A percentile compares a stretch with the other conserved stretches of the same genome.
Conservation (phyloP, 2,329 filamentous ascomycete species). For the Talaromyces verruculosus region DNA sequence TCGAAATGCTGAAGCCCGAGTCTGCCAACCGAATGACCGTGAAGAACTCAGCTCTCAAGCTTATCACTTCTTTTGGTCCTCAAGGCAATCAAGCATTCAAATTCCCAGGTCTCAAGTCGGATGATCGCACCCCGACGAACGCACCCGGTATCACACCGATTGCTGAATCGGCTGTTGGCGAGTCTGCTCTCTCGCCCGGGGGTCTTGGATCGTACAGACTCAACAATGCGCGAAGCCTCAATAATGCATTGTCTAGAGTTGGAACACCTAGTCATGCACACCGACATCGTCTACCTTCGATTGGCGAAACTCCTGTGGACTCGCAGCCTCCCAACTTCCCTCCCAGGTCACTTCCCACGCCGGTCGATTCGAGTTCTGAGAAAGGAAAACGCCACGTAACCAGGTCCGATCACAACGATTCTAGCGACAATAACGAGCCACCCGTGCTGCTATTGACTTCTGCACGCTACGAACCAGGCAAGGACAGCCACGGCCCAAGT, state of each 20-base stretch:
- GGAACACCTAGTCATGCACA: conserved; percentile 60
- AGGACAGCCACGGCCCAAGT: conserved; percentile 43
- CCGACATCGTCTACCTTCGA: conserved; percentile 71
- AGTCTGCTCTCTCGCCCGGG: conserved; percentile 65
- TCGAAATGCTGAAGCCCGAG: conserved; percentile 35
- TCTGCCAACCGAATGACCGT: conserved; percentile 58
- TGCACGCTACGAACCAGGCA: conserved; percentile 46
- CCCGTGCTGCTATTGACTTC: conserved; percentile 44
- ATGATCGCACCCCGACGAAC: conserved; percentile 71
- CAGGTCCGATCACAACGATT: conserved; percentile 19
- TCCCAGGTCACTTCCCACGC: conserved; percentile 44
- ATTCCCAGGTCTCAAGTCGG: conserved; percentile 58
- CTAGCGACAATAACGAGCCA: conserved; percentile 32
- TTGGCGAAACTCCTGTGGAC: conserved; percentile 66
- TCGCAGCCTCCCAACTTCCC: conserved; percentile 46
- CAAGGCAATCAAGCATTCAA: conserved; percentile 56
- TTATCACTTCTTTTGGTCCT: conserved; percentile 81
- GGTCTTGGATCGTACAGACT: conserved; percentile 59
- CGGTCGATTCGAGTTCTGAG: conserved; percentile 51
- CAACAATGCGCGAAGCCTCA: conserved; percentile 64
- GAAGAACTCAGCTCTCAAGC: conserved; percentile 80
- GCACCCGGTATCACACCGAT: conserved; percentile 81
- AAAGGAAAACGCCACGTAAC: conserved; percentile 40
- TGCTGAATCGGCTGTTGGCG: conserved; percentile 66
- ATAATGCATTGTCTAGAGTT: conserved; percentile 67